Evolutionary conservation across 139 green algal species (phyloP), one percentile per base, ranked within the genome.

Genomic region (Tetraselmis chui): DNA sequence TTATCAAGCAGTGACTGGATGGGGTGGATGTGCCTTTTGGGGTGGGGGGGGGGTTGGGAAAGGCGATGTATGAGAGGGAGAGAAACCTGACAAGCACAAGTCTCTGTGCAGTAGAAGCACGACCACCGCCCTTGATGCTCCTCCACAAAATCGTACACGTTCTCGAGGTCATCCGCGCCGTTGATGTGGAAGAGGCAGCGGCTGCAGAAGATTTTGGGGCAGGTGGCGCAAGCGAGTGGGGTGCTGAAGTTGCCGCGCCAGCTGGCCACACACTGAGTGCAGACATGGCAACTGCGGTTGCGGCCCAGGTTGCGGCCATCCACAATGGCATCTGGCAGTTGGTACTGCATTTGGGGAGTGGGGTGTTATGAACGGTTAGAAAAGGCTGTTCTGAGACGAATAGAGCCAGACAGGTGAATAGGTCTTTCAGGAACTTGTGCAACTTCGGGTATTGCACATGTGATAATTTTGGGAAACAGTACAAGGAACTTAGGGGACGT

Each of bases 131-230:
- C 45, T 28, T 58, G 30, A 27, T 32, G 45, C 76, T 80, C 76
- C 25, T 80, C 76, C 25, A 80, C 28, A 24, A 80, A 80, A 5
- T 32, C 30, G 76, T 80, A 80, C 22, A 80, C 76, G 2, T 80
- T 28, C 18, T 80, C 76, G 2, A 80, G 45, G 76, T 80, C 76
- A 28, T n/a, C 76, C 18, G 76, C n/a, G 23, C 27, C n/a, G 23
- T 80, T 80, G 76, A 80, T 80, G 76, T 80, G 76, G 76, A 80
- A 80, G 28, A 80, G 76, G 30, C 76, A 80, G 30, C 76, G 76
- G 30, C 25, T 29, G 28, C 76, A 80, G 30, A 32, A 80, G 30
- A 80, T 32, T 2, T 45, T 31, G 18, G 25, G 25, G 30, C 76
- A 80, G 5, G 76, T 80, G 25, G 27, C 28, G 30, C 76, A 80